phyloP scores from a whole-genome alignment of 495 filamentous ascomycete genomes.

The Cercophora samala region DNA sequence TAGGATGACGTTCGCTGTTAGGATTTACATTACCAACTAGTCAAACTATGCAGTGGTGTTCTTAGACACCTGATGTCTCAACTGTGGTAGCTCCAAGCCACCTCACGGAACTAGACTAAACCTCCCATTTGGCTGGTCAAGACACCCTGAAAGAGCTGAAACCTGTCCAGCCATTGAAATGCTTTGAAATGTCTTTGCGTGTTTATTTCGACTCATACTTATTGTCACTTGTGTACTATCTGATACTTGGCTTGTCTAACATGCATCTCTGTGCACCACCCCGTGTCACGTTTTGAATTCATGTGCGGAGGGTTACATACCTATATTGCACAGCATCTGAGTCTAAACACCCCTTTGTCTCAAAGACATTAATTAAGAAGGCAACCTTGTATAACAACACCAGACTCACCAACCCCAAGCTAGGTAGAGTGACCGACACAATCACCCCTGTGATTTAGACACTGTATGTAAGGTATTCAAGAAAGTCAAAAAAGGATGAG shows the following conservation, averaged over 20 bases:
- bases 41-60: too few relatives aligned
- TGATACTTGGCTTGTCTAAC: background rate
- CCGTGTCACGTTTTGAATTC: background rate
- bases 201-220: too few relatives aligned
- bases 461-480: background rate
- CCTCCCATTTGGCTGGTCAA: too few relatives aligned
- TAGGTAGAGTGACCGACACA: background rate
- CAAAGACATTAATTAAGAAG: background rate
- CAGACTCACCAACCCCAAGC: background rate
- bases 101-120: too few relatives aligned
- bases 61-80: too few relatives aligned
- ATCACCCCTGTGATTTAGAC: background rate
- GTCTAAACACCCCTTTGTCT: background rate
- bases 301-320: background rate
- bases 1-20: too few relatives aligned
- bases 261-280: background rate
- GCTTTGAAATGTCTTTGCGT: too few relatives aligned
- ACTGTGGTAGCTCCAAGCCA: too few relatives aligned
- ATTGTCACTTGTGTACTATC: too few relatives aligned
- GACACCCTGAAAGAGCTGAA: too few relatives aligned
- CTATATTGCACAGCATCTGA: background rate
- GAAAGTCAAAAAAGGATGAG: background rate
- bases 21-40: too few relatives aligned
- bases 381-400: background rate
- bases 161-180: too few relatives aligned